Percentiles rank a stretch among this genome's conserved stretches.
phyloP scores from a whole-genome alignment of 2,329 filamentous ascomycete genomes.

The Cercospora nicotianae region DNA sequence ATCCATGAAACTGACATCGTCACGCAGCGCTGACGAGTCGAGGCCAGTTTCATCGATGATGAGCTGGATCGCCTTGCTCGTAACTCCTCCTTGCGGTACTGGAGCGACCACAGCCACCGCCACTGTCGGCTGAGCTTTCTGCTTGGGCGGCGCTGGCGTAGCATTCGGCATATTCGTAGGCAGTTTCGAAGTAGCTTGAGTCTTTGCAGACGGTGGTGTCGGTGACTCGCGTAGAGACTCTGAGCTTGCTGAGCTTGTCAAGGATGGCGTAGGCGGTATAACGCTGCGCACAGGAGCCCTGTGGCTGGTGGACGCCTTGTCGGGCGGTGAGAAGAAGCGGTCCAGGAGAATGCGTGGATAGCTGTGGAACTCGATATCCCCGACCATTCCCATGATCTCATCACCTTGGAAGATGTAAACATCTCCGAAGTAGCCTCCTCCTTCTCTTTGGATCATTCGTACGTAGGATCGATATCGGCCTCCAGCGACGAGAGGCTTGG shows the following conservation, averaged over 20 bases:
- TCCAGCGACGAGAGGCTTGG: conserved; percentile 34
- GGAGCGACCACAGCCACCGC: background rate
- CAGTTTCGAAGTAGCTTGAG: background rate
- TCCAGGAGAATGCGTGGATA: conserved; percentile 66
- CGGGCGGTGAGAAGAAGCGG: conserved; percentile 65
- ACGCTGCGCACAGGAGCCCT: background rate
- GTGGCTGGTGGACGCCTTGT: conserved; percentile 39
- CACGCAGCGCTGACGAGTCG: conserved; percentile 27
- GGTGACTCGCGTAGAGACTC: background rate
- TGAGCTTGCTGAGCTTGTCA: background rate
- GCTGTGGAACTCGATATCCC: conserved; percentile 57
- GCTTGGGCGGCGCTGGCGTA: background rate
- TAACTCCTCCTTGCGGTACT: background rate
- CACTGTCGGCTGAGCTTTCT: conserved; percentile 21
- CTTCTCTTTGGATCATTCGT: conserved; percentile 18
- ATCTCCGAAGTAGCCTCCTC: conserved; percentile 35
- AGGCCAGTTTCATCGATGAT: conserved; percentile 37
- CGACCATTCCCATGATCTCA: conserved; percentile 26
- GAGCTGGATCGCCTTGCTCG: conserved; percentile 27
- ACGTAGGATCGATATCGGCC: conserved; percentile 39
- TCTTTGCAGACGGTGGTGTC: background rate
- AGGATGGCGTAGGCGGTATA: background rate
- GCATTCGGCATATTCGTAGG: background rate
- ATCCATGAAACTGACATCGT: conserved; percentile 34
- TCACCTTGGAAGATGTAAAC: conserved; percentile 28